phyloP scores from a whole-genome alignment of 805 yeast genomes.

The Metschnikowia borealis region DNA sequence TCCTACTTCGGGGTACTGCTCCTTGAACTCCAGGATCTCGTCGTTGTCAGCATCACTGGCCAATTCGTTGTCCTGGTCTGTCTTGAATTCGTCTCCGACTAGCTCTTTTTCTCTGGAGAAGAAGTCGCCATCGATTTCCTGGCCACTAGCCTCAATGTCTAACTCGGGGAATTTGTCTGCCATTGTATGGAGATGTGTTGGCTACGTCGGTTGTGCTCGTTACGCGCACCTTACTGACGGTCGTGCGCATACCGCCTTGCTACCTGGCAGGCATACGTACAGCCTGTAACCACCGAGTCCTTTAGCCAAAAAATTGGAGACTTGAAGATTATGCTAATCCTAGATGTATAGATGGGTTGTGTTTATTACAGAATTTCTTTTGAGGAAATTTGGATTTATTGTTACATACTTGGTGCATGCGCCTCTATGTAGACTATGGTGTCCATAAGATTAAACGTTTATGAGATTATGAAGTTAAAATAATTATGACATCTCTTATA shows the following conservation, averaged over 20 bases:
- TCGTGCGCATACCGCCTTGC: slow-evolving; percentile 2
- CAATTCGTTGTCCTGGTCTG: slow-evolving; percentile 54
- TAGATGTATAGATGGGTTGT: too few species aligned
- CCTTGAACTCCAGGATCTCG: slow-evolving; percentile 56
- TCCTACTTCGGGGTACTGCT: slow-evolving; percentile 59
- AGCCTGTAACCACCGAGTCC: too few species aligned
- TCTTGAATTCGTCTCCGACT: slow-evolving; percentile 67
- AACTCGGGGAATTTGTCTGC: slow-evolving; percentile 77
- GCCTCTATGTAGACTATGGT: too few species aligned
- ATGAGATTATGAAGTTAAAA: too few species aligned
- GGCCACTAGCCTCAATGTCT: slow-evolving; percentile 28
- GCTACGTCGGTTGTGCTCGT: background rate
- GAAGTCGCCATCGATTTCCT: slow-evolving; percentile 49
- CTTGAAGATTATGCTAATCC: too few species aligned
- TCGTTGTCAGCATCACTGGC: slow-evolving; percentile 34
- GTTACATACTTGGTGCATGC: too few species aligned
- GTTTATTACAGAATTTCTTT: too few species aligned
- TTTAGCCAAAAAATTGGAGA: too few species aligned
- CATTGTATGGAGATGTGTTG: slow-evolving; percentile 32
- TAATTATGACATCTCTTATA: too few species aligned
- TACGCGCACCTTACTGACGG: background rate
- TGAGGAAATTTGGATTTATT: too few species aligned
- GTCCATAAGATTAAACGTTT: too few species aligned
- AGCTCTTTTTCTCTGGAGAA: slow-evolving; percentile 64
- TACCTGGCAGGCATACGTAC: background rate